Conservation (phyloP, 148 eudicot genomes). For the Heliosperma pusillum region DNA sequence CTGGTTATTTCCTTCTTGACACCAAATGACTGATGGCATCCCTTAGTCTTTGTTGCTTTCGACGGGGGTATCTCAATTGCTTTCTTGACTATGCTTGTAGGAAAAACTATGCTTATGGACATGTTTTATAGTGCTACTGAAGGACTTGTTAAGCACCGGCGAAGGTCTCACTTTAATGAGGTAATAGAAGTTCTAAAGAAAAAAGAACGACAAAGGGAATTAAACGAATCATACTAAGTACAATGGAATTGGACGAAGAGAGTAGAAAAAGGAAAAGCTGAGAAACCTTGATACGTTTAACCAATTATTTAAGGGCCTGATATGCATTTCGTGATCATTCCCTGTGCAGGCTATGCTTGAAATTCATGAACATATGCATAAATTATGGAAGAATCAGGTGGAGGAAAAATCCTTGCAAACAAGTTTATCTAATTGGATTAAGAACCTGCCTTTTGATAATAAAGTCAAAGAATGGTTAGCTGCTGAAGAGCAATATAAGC, state of each 20-base stretch:
- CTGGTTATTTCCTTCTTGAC: neutral
- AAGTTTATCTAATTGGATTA: conserved; percentile 77
- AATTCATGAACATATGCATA: conserved; percentile 92
- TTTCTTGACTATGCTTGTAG: conserved; percentile 38
- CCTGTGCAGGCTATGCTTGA: conserved; percentile 88
- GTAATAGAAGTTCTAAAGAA: conserved; percentile 27
- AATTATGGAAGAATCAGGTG: conserved; percentile 76
- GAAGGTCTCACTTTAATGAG: conserved; percentile 96
- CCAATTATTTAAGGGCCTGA: neutral
- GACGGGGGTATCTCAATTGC: neutral
- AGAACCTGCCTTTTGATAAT: conserved; percentile 78
- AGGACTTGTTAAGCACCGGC: conserved; percentile 80
- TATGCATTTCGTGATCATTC: conserved; percentile 9
- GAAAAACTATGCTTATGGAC: conserved; percentile 99
- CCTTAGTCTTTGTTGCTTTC: neutral
- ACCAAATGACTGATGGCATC: conserved; percentile 1
- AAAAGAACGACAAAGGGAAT: neutral
- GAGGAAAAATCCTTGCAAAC: conserved; percentile 65
- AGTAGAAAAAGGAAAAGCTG: neutral
- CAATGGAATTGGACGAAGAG: neutral
- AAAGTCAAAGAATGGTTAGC: conserved; percentile 91
- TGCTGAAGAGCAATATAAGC: conserved; percentile 85
- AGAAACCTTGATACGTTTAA: neutral
- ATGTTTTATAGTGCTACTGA: conserved; percentile 86
- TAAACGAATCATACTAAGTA: neutral